These are phyloP conservation scores for Ceratobasidium papillatum DNA, from an alignment of 1,284 basidiomycete species.

Conservation along the genomic window DNA sequence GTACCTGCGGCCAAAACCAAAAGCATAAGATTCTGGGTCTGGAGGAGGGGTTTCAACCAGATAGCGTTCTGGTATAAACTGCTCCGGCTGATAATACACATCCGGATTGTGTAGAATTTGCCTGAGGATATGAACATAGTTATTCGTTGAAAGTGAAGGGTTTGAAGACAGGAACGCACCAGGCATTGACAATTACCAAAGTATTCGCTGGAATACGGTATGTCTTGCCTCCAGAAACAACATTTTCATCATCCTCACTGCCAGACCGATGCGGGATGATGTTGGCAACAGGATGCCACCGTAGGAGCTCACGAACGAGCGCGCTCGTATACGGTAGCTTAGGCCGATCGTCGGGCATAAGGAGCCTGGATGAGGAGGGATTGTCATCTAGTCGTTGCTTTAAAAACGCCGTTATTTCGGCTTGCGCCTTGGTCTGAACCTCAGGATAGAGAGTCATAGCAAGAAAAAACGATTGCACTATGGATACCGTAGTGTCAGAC, in stretches of 20 bases:
- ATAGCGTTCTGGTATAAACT: conserved; percentile 11
- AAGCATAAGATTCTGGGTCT: conserved; percentile 4
- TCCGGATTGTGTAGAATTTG: conserved; percentile 19
- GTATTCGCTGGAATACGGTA: conserved; percentile 16
- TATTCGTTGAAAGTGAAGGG: neutral
- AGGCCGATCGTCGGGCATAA: neutral
- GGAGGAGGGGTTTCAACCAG: conserved; percentile 6
- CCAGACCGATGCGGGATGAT: conserved; percentile 5
- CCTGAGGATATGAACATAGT: neutral
- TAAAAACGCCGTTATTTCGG: conserved; percentile 4
- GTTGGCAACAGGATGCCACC: conserved; percentile 22
- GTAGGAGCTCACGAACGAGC: conserved; percentile 17
- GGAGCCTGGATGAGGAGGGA: neutral
- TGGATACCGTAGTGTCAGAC: conserved; percentile 20
- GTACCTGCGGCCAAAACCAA: conserved; percentile 26
- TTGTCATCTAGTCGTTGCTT: neutral
- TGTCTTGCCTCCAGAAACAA: neutral
- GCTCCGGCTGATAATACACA: conserved; percentile 6
- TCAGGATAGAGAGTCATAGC: conserved; percentile 28
- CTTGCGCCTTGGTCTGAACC: conserved; percentile 20
- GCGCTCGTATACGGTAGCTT: conserved; percentile 10
- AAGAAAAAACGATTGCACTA: conserved; percentile 17
- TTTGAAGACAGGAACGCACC: neutral
- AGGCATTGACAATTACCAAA: conserved; percentile 1
- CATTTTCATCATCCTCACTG: neutral